These are phyloP conservation scores for Gossypium turneri DNA, from an alignment of 345 rosid species.

Conservation along the genomic window DNA sequence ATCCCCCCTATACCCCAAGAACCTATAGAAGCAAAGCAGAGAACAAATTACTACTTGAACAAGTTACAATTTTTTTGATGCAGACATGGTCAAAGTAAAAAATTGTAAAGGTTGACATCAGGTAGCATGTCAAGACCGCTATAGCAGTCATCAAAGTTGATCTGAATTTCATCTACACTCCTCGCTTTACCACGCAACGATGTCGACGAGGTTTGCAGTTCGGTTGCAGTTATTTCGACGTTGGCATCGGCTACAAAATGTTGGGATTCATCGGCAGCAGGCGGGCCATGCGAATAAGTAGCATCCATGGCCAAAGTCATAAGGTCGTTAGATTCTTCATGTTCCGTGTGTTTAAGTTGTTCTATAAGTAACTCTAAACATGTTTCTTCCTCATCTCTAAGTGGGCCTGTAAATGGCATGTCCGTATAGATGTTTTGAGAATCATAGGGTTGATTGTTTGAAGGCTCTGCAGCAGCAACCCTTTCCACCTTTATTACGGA, in stretches of 20 bases:
- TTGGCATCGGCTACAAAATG: not conserved
- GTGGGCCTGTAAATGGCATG: conserved; percentile 19
- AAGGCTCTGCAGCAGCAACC: conserved; percentile 10
- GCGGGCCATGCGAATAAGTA: conserved; percentile 5
- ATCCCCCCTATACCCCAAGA: no score
- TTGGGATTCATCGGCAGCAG: not conserved
- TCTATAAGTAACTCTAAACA: conserved; percentile 44
- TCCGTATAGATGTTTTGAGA: not conserved
- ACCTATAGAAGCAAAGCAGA: no score
- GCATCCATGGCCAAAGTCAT: conserved; percentile 12
- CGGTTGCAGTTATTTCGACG: not conserved
- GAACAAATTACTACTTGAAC: no score
- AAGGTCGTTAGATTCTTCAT: conserved; percentile 18
- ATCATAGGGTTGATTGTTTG: not conserved
- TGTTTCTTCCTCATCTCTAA: conserved; percentile 49
- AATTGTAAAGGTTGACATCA: conserved; percentile 24
- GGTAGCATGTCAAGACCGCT: conserved; percentile 32
- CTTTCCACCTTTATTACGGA: conserved; percentile 30
- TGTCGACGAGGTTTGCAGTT: not conserved
- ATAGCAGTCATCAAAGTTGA: conserved; percentile 33
- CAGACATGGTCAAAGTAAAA: conserved; percentile 14
- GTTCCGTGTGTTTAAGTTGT: conserved; percentile 38
- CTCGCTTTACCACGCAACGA: not conserved
- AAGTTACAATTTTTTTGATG: no score
- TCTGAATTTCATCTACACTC: conserved; percentile 3